These are phyloP conservation scores for Ehretia macrophylla DNA, from an alignment of 257 asterid species.

Conservation along the genomic window DNA sequence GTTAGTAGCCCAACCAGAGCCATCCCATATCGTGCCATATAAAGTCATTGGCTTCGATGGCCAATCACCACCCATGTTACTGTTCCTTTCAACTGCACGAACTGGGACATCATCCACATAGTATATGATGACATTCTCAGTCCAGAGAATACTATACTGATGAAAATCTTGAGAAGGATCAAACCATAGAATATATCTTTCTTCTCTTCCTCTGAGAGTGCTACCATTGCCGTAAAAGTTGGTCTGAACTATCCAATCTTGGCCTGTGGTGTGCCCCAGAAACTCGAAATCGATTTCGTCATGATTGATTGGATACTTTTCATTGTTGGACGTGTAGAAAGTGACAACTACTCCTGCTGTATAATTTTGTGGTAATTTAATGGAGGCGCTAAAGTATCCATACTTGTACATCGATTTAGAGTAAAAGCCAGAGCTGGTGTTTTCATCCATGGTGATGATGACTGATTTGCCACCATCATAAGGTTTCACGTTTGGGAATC, in stretches of 20 bases:
- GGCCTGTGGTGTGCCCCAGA: conserved; percentile 29
- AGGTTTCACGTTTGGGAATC: conserved; percentile 24
- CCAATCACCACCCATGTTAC: conserved; percentile 27
- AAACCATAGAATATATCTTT: conserved; percentile 31
- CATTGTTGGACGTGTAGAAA: conserved; percentile 31
- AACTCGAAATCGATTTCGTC: conserved; percentile 47
- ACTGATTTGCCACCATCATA: conserved; percentile 4
- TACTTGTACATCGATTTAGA: neutral
- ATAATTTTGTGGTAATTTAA: neutral
- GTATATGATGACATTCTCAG: conserved; percentile 18
- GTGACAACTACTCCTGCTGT: conserved; percentile 21
- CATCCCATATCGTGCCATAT: conserved; percentile 47
- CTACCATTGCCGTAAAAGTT: conserved; percentile 40
- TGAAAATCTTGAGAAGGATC: conserved; percentile 41
- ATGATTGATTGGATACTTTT: conserved; percentile 23
- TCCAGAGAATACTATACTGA: conserved; percentile 34
- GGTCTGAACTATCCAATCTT: conserved; percentile 31
- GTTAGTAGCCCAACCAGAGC: conserved; percentile 43
- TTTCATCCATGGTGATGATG: neutral
- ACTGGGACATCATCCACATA: conserved; percentile 39
- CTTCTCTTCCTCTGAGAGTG: conserved; percentile 35
- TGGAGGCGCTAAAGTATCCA: neutral
- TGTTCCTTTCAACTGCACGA: conserved; percentile 27
- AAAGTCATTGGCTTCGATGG: conserved; percentile 41
- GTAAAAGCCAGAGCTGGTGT: neutral